Evolutionary conservation across 2,329 filamentous ascomycete genomes (phyloP).

Genomic region (Arthroderma sp.): DNA sequence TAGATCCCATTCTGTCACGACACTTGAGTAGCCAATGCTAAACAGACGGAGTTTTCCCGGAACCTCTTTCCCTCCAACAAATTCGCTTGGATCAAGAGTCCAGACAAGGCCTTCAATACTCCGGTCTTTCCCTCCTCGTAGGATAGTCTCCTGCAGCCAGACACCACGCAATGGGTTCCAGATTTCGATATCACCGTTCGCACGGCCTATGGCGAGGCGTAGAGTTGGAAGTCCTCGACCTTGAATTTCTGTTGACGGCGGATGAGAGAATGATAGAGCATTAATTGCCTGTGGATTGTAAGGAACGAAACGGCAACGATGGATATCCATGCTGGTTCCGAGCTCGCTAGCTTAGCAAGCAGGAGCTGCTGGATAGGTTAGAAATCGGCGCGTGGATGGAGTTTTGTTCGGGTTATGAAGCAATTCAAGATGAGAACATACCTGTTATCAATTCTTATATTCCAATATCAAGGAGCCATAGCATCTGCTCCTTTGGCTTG

Average conservation of each 20-base stretch:
- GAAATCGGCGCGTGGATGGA: background rate
- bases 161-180: slow-evolving; percentile 76
- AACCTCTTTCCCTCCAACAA: slow-evolving; percentile 42
- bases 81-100: slow-evolving; percentile 71
- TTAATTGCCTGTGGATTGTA: slow-evolving; percentile 89
- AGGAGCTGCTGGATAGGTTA: background rate
- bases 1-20: slow-evolving; percentile 91
- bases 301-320: slow-evolving; percentile 90
- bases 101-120: slow-evolving; percentile 85
- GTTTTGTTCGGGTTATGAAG: background rate
- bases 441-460: no score
- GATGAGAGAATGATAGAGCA: slow-evolving; percentile 82
- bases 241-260: slow-evolving; percentile 35
- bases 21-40: slow-evolving; percentile 87
- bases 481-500: no score
- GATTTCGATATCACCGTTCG: slow-evolving; percentile 93
- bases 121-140: slow-evolving; percentile 69
- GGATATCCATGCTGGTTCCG: slow-evolving; percentile 63
- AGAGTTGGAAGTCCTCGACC: slow-evolving; percentile 45
- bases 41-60: slow-evolving; percentile 73
- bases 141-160: slow-evolving; percentile 83
- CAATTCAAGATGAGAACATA: no score
- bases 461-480: no score
- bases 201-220: slow-evolving; percentile 75
- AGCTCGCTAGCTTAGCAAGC: background rate